Evolutionary conservation across 176 grass and related monocot genomes (phyloP), one percentile per base, ranked within the genome.

Genomic region (Typha latifolia): DNA sequence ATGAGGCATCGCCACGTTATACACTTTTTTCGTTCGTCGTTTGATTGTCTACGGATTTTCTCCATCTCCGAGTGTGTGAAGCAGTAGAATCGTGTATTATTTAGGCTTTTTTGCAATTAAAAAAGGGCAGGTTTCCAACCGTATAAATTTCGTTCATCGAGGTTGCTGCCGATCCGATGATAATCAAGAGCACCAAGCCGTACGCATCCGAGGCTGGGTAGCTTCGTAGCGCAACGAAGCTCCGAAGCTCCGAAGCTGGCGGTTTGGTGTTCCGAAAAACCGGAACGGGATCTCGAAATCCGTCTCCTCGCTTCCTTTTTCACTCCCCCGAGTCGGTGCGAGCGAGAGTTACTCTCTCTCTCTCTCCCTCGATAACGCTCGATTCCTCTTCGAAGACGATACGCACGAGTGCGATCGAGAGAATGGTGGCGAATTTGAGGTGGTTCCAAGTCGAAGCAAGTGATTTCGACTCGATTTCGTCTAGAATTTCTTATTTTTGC

Each of bases 391-490:
- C 48, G 37, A 43, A 10, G 37, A 43, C 9, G 37, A 43, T 10
- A 43, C 37, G 37, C 64, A 23, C 63, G 50, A 67, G 74, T 74
- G 84, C 76, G 78, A 68, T 79, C 84, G 61, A 70, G 12, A 69
- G 69, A 62, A 51, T 24, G 10, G 10, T 57, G 4, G 62, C 66
- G 43, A 62, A 11, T 18, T 21, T 12, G 15, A 69, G 21, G 12
- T 23, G 21, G 11, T 52, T 32, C 48, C 37, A 5, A 50, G 62
- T 21, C 20, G 20, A 59, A 21, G 53, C 22, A 59, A 21, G 53
- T 21, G 53, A 59, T 59, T 59, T 59, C 20, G 8, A 21, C 16
- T 9, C 53, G 0, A 59, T 59, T 22, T 59, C 53, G 18, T 16
- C 5, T 59, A 19, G 14, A 12, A 31, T 66, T 47, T 14, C 19